Evolutionary conservation across 106 monocot species (phyloP).

Genomic region (Platanthera guangdongensis): DNA sequence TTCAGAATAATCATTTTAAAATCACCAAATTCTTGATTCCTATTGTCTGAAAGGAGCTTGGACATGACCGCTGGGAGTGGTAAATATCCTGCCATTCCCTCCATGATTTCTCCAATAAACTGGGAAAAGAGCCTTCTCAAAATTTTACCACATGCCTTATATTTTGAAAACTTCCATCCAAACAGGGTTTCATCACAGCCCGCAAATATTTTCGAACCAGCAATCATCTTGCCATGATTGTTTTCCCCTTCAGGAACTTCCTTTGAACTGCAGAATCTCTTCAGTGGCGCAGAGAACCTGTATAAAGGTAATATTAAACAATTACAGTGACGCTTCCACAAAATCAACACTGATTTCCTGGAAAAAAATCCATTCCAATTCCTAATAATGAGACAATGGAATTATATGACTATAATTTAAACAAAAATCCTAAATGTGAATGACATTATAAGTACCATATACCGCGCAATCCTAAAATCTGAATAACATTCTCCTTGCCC

Average conservation of each 20-base stretch:
- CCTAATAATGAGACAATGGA: background rate
- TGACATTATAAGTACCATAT: background rate
- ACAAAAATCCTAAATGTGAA: background rate
- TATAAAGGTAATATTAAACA: background rate
- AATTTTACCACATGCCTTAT: conserved; percentile 13
- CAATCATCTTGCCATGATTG: conserved; percentile 8
- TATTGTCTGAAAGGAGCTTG: conserved; percentile 84
- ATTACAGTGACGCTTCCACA: background rate
- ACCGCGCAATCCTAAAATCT: background rate
- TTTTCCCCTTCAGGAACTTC: conserved; percentile 19
- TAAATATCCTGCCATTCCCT: conserved; percentile 82
- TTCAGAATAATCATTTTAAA: conserved; percentile 77
- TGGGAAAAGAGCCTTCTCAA: conserved; percentile 64
- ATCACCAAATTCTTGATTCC: conserved; percentile 93
- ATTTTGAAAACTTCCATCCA: conserved; percentile 12
- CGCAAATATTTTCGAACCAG: conserved; percentile 12
- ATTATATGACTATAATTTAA: background rate
- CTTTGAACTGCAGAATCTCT: conserved; percentile 28
- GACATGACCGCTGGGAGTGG: conserved; percentile 73
- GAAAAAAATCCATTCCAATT: background rate
- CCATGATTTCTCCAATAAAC: conserved; percentile 81
- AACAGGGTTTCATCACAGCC: conserved; percentile 3
- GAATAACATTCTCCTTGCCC: background rate
- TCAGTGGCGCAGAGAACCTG: conserved; percentile 71
- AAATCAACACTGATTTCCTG: background rate